Conservation (phyloP, 352 stramenopile species). For the Globisporangium cederbergense region DNA sequence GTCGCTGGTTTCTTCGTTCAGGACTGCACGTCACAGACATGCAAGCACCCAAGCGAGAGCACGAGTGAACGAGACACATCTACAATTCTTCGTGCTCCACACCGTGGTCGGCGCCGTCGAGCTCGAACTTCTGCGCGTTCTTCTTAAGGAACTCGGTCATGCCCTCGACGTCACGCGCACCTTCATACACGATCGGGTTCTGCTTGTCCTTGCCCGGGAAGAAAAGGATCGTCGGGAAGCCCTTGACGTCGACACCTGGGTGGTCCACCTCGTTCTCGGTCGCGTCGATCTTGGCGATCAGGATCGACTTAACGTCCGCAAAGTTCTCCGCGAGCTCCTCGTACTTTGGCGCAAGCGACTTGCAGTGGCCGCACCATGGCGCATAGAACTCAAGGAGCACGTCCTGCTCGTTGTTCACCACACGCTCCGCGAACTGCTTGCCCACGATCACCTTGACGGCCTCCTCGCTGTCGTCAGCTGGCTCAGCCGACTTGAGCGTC, state of each 20-base stretch:
- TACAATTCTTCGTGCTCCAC: conserved; percentile 67
- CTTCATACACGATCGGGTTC: conserved; percentile 85
- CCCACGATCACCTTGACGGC: conserved; percentile 91
- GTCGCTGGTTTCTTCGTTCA: background rate
- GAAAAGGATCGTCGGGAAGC: conserved; percentile 95
- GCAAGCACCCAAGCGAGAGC: background rate
- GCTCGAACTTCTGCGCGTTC: conserved; percentile 81
- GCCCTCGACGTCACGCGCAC: conserved; percentile 74
- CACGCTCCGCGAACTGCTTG: conserved; percentile 89
- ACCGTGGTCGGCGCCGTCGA: conserved; percentile 58
- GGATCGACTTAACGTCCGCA: conserved; percentile 85
- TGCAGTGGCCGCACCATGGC: conserved; percentile 81
- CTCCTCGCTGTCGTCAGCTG: conserved; percentile 83
- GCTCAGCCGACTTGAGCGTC: conserved; percentile 92
- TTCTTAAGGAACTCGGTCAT: conserved; percentile 88
- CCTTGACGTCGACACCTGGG: conserved; percentile 84
- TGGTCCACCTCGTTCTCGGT: conserved; percentile 95
- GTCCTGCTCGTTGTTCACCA: conserved; percentile 87
- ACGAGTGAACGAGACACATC: conserved; percentile 11
- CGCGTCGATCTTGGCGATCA: conserved; percentile 96
- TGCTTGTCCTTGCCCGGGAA: conserved; percentile 90
- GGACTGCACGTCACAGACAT: conserved; percentile 1
- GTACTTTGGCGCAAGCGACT: conserved; percentile 87
- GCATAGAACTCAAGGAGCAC: conserved; percentile 83
- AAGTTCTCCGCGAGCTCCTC: conserved; percentile 89